Base-by-base conservation (phyloP, 441 rosid genomes). In the Macaranga tanarius region DNA sequence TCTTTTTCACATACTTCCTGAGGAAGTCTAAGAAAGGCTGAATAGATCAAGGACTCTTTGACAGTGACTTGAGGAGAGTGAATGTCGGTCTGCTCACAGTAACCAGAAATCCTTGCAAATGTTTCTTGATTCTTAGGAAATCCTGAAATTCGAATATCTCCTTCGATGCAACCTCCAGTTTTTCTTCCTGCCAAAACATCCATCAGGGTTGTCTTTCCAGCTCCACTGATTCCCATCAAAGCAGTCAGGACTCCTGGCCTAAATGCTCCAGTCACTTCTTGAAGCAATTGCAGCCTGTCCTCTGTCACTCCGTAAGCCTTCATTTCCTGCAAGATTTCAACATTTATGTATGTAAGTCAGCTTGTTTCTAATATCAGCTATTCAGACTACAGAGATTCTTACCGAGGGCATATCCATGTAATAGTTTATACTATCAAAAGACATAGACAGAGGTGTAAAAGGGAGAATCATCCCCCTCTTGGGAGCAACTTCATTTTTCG, bases 121-220 rank as follows among this genome's bases (percentile, higher is more conserved):
- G 97, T 92, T 81, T 91, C 90, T 82, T 93, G 99, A 52, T 83
- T 85, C 90, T 93, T 90, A 7, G 88, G 88, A 76, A 80, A 95
- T 47, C 98, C 97, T 0, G 94, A 91, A 62, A 95, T 91, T 84
- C 85, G 82, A 28, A 90, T 81, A 62, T 88, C 94, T 1, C 99
- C 99, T 69, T 93, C 98, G 12, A 92, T 79, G 75, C 89, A 90
- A 61, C 99, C 97, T 55, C 95, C 90, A 0, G 97, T 93, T 73
- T 95, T 95, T 78, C 98, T 78, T 69, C 99, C 99, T 0, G 97
- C 97, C 58, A 95, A 78, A 82, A 95, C 98, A 85, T 95, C 98
- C 98, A 95, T 91, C 79, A 95, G 72, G 9, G 97, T 95, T 0
- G 99, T 95, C 86, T 95, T 95, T 66, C 99, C 97, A 23, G 99